Base-by-base conservation (phyloP, 176 grass and related monocot genomes). In the Alloteropsis semialata region DNA sequence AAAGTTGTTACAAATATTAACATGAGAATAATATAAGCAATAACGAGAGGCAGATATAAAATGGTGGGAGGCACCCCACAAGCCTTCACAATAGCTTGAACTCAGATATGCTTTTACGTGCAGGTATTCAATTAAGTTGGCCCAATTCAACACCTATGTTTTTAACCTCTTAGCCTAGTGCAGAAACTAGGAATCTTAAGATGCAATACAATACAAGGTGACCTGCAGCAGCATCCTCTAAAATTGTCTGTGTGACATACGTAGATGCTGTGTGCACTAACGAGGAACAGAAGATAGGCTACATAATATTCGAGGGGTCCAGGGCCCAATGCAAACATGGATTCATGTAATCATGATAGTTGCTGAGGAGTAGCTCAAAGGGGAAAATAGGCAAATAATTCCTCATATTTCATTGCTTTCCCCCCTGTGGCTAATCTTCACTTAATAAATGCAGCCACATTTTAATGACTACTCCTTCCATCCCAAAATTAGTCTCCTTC, bases 111-210 rank as follows among this genome's bases (percentile, higher is more conserved):
- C 19, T 69, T 28, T 46, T 62, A 49, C 17, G 78, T 60, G 39
- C 2, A 15, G 42, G 33, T 48, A 78, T 65, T 41, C 42, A 41
- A 9, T 59, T 84, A 61, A n/a, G n/a, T n/a, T n/a, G n/a, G n/a
- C n/a, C n/a, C n/a, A n/a, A n/a, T n/a, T n/a, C n/a, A n/a, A n/a
- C n/a, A n/a, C n/a, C n/a, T n/a, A n/a, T n/a, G n/a, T n/a, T n/a
- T n/a, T n/a, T n/a, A n/a, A n/a, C n/a, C n/a, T n/a, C 56, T 66
- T 81, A 49, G 37, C 69, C 27, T 81, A 81, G 37, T 45, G n/a
- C n/a, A n/a, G n/a, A n/a, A n/a, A n/a, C n/a, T n/a, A n/a, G n/a
- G n/a, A n/a, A n/a, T n/a, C n/a, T n/a, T n/a, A n/a, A n/a, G n/a
- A n/a, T n/a, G n/a, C n/a, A n/a, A n/a, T 75, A 37, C 16, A 76